Base-by-base conservation (phyloP, 179 eudicot genomes). In the Silene noctiflora region DNA sequence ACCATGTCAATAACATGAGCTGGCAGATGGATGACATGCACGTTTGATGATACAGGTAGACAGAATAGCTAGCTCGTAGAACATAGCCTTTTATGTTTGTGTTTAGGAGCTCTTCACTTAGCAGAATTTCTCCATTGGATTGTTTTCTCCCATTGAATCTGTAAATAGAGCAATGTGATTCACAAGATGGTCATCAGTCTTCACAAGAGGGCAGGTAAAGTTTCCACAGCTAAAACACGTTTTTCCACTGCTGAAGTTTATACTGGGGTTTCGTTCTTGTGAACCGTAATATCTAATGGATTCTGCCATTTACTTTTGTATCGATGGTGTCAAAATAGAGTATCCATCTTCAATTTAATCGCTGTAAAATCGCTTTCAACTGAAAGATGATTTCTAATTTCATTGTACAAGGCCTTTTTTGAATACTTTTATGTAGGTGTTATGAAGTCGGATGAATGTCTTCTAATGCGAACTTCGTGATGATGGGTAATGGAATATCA, bases 21-120 rank as follows among this genome's bases (percentile, higher is more conserved):
- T 87, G 91, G 96, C 89, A 88, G 80, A 86, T 89, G 83, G 92
- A 91, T 71, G 85, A 85, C 75, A 85, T 89, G 84, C 91, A 91
- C 62, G 85, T 89, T 71, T 87, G 84, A 89, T 75, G 77, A 69
- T 65, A 79, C 77, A 76, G 81, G 80, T 71, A 65, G 79, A 79
- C 77, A 78, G 78, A 77, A 75, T 83, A 82, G 91, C 78, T 85
- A 86, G 77, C 74, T 82, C 76, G 83, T 83, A 85, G 84, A 73
- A 69, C 80, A 86, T 84, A 85, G 90, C 86, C n/a, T 71, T 68
- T 74, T 73, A 72, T 81, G 79, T 76, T 76, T 81, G 82, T 75
- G 82, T 56, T 68, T 83, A 77, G 88, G 77, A 74, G 72, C 25
- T 68, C 25, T 61, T 72, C 19, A 16, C 44, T 69, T 69, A 69